Conservation (phyloP, 1,284 basidiomycete species). For the Apiotrichum siamense region DNA sequence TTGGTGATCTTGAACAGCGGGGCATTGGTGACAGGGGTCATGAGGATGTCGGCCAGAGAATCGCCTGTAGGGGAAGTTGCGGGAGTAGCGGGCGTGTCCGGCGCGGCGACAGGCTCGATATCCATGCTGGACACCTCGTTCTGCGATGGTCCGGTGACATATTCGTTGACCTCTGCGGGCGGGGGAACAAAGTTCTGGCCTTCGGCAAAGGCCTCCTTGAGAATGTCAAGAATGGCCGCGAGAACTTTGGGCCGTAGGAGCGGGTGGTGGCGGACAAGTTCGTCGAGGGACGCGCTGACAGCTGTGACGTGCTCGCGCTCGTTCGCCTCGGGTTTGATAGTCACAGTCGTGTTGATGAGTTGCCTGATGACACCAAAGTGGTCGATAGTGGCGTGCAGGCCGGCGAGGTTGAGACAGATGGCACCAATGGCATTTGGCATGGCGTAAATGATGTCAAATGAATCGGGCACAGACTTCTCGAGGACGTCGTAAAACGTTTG, state of each 20-base stretch:
- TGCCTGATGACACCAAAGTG: conserved; percentile 74
- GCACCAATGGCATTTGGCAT: conserved; percentile 96
- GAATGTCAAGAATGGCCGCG: conserved; percentile 61
- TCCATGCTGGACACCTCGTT: conserved; percentile 7
- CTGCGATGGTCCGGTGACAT: conserved; percentile 9
- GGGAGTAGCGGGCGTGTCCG: no score
- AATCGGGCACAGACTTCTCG: conserved; percentile 75
- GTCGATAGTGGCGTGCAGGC: conserved; percentile 71
- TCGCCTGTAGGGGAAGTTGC: background rate
- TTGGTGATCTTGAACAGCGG: conserved; percentile 20
- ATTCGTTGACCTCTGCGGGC: conserved; percentile 19
- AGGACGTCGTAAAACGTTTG: conserved; percentile 82
- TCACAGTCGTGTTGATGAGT: conserved; percentile 83
- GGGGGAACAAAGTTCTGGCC: conserved; percentile 26
- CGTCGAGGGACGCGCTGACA: conserved; percentile 85
- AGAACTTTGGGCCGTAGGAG: conserved; percentile 73
- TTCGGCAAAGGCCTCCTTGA: conserved; percentile 58
- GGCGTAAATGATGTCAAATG: conserved; percentile 84
- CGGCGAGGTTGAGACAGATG: conserved; percentile 85
- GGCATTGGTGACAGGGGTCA: conserved; percentile 13
- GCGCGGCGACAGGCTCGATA: no score
- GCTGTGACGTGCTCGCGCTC: conserved; percentile 90
- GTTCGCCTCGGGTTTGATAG: conserved; percentile 74
- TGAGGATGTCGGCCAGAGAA: background rate
- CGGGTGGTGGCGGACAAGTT: conserved; percentile 94